Evolutionary conservation across 2,329 filamentous ascomycete genomes (phyloP).

Genomic region (Cladosporium sp.): DNA sequence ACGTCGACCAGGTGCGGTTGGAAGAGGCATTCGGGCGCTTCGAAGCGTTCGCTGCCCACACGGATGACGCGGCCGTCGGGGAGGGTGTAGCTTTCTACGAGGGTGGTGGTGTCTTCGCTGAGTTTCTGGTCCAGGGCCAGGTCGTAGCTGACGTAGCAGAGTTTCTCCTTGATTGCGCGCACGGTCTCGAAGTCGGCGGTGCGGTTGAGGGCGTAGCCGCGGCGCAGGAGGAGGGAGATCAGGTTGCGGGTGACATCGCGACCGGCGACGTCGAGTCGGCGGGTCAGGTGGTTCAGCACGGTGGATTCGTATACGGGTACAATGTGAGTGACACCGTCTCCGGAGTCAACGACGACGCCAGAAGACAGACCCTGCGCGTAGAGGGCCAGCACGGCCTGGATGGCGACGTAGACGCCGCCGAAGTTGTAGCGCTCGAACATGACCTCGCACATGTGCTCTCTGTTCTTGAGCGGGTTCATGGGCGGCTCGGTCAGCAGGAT

Average conservation of each 20-base stretch:
- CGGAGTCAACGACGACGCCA: conserved; percentile 98
- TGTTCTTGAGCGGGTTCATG: conserved; percentile 95
- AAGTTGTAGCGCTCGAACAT: conserved; percentile 99
- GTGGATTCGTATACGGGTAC: conserved; percentile 98
- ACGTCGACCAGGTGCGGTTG: conserved; percentile 97
- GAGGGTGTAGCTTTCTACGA: conserved; percentile 96
- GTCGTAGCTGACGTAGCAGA: conserved; percentile 98
- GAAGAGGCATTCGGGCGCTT: conserved; percentile 96
- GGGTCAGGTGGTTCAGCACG: conserved; percentile 93
- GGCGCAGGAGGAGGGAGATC: conserved; percentile 86
- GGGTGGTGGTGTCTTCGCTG: conserved; percentile 92
- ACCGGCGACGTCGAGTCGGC: conserved; percentile 88
- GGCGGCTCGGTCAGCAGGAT: conserved; percentile 96
- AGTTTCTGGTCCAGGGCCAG: conserved; percentile 92
- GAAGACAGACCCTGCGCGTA: conserved; percentile 81
- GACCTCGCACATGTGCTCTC: conserved; percentile 96
- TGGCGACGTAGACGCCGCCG: conserved; percentile 94
- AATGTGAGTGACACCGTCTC: conserved; percentile 97
- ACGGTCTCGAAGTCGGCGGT: conserved; percentile 99
- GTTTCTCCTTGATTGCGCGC: conserved; percentile 98
- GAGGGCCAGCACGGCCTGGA: conserved; percentile 90
- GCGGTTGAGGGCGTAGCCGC: conserved; percentile 94
- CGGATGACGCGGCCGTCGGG: conserved; percentile 94
- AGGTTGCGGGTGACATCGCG: conserved; percentile 98
- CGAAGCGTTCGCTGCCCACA: conserved; percentile 94